Evolutionary conservation across 352 stramenopile genomes (phyloP).

Genomic region (Pythium utonaiense): DNA sequence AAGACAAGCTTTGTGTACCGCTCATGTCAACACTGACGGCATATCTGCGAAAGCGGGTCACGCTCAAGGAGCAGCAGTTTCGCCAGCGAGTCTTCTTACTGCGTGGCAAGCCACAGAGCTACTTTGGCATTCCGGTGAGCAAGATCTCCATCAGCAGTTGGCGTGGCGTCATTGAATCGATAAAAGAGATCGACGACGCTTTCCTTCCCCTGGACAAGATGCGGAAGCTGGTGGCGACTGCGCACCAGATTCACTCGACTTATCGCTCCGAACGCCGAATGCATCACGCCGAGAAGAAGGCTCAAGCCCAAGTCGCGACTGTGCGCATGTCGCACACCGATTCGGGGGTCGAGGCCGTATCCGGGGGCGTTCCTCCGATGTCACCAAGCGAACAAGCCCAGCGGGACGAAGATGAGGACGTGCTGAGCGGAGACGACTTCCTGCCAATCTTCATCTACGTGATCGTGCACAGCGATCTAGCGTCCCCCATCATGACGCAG

Average conservation of each 20-base stretch:
- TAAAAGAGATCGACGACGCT: conserved; percentile 82
- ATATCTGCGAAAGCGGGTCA: conserved; percentile 46
- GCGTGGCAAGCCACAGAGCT: conserved; percentile 70
- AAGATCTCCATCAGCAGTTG: conserved; percentile 81
- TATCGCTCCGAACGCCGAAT: conserved; percentile 63
- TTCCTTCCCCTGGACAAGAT: conserved; percentile 83
- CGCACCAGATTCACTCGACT: conserved; percentile 68
- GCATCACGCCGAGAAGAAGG: conserved; percentile 14
- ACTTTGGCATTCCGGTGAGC: conserved; percentile 74
- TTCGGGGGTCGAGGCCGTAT: not conserved
- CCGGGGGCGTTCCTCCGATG: not conserved
- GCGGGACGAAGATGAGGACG: conserved; percentile 45
- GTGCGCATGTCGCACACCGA: conserved; percentile 13
- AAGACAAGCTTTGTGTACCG: conserved; percentile 78
- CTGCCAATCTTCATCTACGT: conserved; percentile 89
- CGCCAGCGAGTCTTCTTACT: conserved; percentile 59
- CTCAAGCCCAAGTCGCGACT: not conserved
- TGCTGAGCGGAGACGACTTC: conserved; percentile 83
- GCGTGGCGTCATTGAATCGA: conserved; percentile 59
- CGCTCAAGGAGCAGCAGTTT: conserved; percentile 74
- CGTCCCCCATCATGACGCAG: conserved; percentile 74
- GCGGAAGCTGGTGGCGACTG: conserved; percentile 69
- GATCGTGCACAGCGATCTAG: conserved; percentile 78
- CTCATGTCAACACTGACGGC: conserved; percentile 56
- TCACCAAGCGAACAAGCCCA: not conserved